These are phyloP conservation scores for Verticillium zaregamsianum DNA, from an alignment of 2,329 filamentous ascomycete genomes.

Conservation along the genomic window DNA sequence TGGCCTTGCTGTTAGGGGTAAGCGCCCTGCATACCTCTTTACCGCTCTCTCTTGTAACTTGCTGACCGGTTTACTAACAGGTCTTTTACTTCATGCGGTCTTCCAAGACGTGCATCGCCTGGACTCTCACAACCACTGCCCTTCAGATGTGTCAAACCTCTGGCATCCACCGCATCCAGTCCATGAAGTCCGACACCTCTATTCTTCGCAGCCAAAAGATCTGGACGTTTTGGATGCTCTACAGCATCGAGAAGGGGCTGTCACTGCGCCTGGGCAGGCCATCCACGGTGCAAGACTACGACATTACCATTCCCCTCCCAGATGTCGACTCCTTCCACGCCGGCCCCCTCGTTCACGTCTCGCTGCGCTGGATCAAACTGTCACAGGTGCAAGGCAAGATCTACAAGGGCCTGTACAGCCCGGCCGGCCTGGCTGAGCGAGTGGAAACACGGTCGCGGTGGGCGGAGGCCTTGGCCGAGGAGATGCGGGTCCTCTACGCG, in stretches of 20 bases:
- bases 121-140: conserved; percentile 24
- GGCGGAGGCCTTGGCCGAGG: conserved; percentile 23
- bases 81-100: conserved; percentile 24
- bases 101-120: conserved; percentile 25
- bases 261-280: conserved; percentile 50
- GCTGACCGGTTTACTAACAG: conserved; percentile 9
- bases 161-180: conserved; percentile 22
- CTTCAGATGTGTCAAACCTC: conserved; percentile 24
- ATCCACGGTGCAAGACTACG: conserved; percentile 52
- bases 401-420: conserved; percentile 50
- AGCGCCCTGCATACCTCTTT: neutral
- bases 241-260: conserved; percentile 51
- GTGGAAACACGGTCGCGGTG: conserved; percentile 26
- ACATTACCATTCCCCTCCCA: conserved; percentile 39
- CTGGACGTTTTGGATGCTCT: conserved; percentile 53
- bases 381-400: conserved; percentile 51
- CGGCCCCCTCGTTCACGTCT: conserved; percentile 24
- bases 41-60: neutral
- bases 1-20: conserved; percentile 18
- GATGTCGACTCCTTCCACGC: conserved; percentile 26
- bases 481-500: conserved; percentile 17
- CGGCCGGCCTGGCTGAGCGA: conserved; percentile 31
- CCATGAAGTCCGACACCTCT: conserved; percentile 19
- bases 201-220: conserved; percentile 26
- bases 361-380: conserved; percentile 43